Evolutionary conservation across 306 rosid species (phyloP), one percentile per base, ranked within the genome.

Genomic region (Mimosa pudica): DNA sequence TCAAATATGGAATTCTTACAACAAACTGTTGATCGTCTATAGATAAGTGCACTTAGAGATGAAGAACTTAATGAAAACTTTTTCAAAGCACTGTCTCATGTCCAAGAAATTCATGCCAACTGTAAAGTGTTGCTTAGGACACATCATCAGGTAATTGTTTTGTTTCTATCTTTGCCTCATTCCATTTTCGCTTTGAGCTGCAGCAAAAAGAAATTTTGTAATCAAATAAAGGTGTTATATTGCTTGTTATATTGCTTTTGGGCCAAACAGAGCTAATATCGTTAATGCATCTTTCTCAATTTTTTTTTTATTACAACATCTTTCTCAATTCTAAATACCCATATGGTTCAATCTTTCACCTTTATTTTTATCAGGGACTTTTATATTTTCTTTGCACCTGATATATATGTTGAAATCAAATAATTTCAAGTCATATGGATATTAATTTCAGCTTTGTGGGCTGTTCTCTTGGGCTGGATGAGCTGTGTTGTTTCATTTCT

Each of bases 11-110:
- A 55, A 64, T 73, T 51, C 83, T 83, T 77, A 63, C 52, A 58
- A 51, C 71, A 73, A 80, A 48, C 73, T 77, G 57, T 72, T 84
- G 58, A 54, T 82, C 71, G 33, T 82, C 73, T 73, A 75, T 78
- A 91, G 98, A 89, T 94, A 57, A 87, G 82, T 73, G 97, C 98
- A 48, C 84, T 95, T 80, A 89, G 97, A 85, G 97, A 92, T n/a
- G 97, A 91, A 60, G 97, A 92, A 36, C 89, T 94, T 69, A 89
- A 80, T 57, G 94, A 89, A 54, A 80, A 82, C 30, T 94, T 94
- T 83, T 94, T 94, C 90, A 92, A 91, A 88, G 98, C 98, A 58
- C 90, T 93, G 70, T 83, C 92, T 83, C 99, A 95, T 68, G 99
- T 95, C 85, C 99, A 95, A 83, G 97, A 93, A 63, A 95, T 95